These are phyloP conservation scores for Imleria badia DNA, from an alignment of 768 basidiomycete genomes.

Conservation along the genomic window DNA sequence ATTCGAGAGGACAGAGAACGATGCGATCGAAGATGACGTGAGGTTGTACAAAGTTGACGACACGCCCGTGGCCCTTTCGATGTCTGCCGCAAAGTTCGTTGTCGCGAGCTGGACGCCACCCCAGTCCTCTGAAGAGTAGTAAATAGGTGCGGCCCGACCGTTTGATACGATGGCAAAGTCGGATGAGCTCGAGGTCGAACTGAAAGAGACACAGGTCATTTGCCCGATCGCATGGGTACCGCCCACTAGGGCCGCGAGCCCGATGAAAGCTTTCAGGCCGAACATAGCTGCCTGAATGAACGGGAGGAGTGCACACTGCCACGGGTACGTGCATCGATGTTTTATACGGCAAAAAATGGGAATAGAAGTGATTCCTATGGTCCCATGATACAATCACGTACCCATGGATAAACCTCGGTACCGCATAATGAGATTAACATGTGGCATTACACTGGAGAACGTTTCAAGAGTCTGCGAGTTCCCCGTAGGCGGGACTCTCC, in stretches of 20 bases:
- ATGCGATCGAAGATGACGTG: constrained; percentile 36
- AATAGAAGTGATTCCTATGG: not conserved
- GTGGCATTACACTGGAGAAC: not conserved
- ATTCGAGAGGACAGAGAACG: not conserved
- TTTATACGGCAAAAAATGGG: not conserved
- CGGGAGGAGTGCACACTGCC: not conserved
- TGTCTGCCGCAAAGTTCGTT: constrained; percentile 39
- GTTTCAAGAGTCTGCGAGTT: not conserved
- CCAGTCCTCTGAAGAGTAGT: constrained; percentile 60
- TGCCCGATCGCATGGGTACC: constrained; percentile 47
- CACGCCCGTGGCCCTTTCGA: constrained; percentile 56
- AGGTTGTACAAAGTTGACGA: constrained; percentile 52
- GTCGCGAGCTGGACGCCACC: constrained; percentile 63
- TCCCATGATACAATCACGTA: not conserved
- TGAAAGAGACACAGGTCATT: constrained; percentile 46
- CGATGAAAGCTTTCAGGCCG: constrained; percentile 9
- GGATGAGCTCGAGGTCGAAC: constrained; percentile 23
- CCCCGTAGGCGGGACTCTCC: not conserved
- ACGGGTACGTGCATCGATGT: not conserved
- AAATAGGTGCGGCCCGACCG: constrained; percentile 46
- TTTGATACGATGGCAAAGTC: constrained; percentile 46
- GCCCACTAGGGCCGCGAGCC: not conserved
- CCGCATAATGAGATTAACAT: not conserved
- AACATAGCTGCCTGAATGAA: constrained; percentile 2
- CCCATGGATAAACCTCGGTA: not conserved